A percentile compares a stretch with the other conserved stretches of the same genome.
Evolutionary conservation across 352 stramenopile genomes (phyloP).

Genomic region (Phytophthora sp.): DNA sequence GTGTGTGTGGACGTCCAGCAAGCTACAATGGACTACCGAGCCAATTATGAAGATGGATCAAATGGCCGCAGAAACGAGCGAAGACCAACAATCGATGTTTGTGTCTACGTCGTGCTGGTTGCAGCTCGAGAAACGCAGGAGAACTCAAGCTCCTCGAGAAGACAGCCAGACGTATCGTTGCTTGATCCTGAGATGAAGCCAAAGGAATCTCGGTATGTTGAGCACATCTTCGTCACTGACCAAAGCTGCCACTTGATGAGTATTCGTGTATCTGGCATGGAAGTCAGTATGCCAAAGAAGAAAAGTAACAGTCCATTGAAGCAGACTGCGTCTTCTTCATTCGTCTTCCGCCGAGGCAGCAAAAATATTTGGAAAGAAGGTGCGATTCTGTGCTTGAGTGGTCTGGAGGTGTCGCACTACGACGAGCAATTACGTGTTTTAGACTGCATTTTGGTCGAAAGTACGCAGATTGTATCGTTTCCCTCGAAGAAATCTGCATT

Average conservation of each 20-base stretch:
- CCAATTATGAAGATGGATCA: conserved; percentile 33
- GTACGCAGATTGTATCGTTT: conserved; percentile 56
- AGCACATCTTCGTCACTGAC: conserved; percentile 72
- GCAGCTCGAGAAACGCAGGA: conserved; percentile 39
- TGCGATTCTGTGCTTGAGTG: conserved; percentile 57
- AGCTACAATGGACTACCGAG: conserved; percentile 33
- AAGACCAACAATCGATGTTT: conserved; percentile 50
- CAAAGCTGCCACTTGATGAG: conserved; percentile 57
- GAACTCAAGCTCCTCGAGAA: conserved; percentile 24
- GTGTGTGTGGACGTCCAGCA: conserved; percentile 36
- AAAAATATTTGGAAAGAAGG: conserved; percentile 63
- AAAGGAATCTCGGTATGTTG: conserved; percentile 39
- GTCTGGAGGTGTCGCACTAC: conserved; percentile 68
- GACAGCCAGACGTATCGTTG: conserved; percentile 23
- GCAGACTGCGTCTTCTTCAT: conserved; percentile 25
- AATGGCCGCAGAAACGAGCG: conserved; percentile 33
- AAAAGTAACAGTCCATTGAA: conserved; percentile 19
- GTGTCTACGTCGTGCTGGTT: conserved; percentile 54
- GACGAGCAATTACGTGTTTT: conserved; percentile 61
- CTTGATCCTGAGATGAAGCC: conserved; percentile 35
- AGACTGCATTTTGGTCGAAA: conserved; percentile 65
- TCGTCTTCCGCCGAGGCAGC: conserved; percentile 54
- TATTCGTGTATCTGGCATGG: conserved; percentile 49
- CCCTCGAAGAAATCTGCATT: conserved; percentile 71
- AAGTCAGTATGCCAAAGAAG: conserved; percentile 32